A percentile compares a stretch with the other conserved stretches of the same genome.
Conservation (phyloP, 75 land plant genomes). For the Pseudotsuga menziesii region DNA sequence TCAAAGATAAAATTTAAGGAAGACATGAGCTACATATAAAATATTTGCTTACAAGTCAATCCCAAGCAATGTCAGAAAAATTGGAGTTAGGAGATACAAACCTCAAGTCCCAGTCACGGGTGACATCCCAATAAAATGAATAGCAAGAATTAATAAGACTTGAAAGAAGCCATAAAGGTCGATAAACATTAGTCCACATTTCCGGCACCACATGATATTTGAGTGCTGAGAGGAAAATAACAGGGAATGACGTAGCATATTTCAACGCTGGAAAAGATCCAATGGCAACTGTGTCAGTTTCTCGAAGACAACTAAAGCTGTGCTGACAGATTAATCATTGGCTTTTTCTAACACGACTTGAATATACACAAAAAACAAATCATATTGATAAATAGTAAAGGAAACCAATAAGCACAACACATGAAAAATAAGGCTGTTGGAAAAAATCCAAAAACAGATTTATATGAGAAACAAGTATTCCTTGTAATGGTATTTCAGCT, state of each 20-base stretch:
- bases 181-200: slow-evolving; percentile 65
- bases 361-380: no score
- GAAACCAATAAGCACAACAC: no score
- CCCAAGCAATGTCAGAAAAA: slow-evolving; percentile 1
- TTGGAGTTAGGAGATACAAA: slow-evolving; percentile 17
- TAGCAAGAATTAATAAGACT: slow-evolving; percentile 83
- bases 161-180: slow-evolving; percentile 92
- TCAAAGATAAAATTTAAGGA: slow-evolving; percentile 3
- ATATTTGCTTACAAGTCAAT: no score
- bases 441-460: no score
- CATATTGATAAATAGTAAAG: no score
- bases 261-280: slow-evolving; percentile 69
- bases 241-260: slow-evolving; percentile 90
- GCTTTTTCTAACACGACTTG: background rate
- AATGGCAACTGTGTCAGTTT: background rate
- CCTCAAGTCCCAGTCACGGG: slow-evolving; percentile 98
- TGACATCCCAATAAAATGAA: slow-evolving; percentile 97
- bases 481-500: no score
- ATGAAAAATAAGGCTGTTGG: no score
- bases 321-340: background rate
- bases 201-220: slow-evolving; percentile 84
- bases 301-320: background rate
- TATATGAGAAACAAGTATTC: no score
- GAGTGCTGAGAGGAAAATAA: slow-evolving; percentile 87
- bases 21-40: background rate